Evolutionary conservation across 2,329 filamentous ascomycete genomes (phyloP), one percentile per base, ranked within the genome.

Genomic region (Fusarium caatingaense): DNA sequence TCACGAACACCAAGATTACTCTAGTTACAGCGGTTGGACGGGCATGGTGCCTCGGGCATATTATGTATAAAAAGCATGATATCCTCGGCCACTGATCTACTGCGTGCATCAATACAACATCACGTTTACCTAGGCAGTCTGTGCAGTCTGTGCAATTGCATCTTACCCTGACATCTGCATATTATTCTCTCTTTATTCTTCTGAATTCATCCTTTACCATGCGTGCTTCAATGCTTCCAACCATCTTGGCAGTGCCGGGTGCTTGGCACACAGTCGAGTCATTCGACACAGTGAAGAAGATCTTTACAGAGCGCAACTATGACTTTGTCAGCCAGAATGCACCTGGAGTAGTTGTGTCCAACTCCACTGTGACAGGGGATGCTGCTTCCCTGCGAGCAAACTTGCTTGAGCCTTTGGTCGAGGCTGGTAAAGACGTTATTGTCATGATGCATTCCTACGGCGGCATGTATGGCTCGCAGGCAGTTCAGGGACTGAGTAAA

Each of bases 391-490:
- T 73, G 6, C 58, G 60, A 1, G 30, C 56, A 6, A 47, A 61
- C 1, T 11, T 66, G 5, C 5, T 73, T 2, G 3, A 58, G 6
- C 65, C 65, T 6, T 46, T 73, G 12, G 11, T 73, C 2, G 64
- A 73, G 8, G 50, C 54, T 3, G 72, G 64, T 3, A 75, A 64
- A 11, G 70, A 75, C 5, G 51, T 75, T 13, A 40, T 72, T 5
- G 8, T 75, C 0, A 9, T 74, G 30, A 71, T 69, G 69, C 73
- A 75, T 55, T 75, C 73, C 2, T 75, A 75, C 8, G 72, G 72
- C 5, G 72, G 70, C 0, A 48, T 59, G 5, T 64, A 68, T 5
- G 73, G 71, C 1, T 63, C 62, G 6, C 69, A 64, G 6, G 69
- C 72, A 2, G 66, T 68, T 3, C 34, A 57, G 4, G 66, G 70